Percentiles rank a stretch among this genome's conserved stretches.
phyloP scores from a whole-genome alignment of 2,329 filamentous ascomycete species.

The Aspergillus terreus region DNA sequence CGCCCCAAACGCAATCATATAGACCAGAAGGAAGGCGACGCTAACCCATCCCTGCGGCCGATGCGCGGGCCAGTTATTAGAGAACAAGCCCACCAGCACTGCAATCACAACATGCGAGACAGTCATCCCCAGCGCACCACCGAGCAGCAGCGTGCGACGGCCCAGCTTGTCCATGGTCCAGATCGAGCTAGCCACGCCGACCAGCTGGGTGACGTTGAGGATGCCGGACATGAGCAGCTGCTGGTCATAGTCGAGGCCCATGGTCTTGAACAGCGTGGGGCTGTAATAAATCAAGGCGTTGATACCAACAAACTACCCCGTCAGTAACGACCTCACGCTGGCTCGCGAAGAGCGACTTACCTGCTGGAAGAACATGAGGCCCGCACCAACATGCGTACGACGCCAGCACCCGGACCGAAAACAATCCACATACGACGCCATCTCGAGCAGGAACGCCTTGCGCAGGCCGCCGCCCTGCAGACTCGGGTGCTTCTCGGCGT shows the following conservation, averaged over 20 bases:
- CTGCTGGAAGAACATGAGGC: constrained; percentile 58
- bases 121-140: constrained; percentile 45
- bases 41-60: constrained; percentile 51
- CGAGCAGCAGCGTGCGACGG: constrained; percentile 45
- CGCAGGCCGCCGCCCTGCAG: constrained; percentile 31
- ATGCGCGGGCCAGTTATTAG: constrained; percentile 50
- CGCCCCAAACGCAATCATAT: constrained; percentile 60
- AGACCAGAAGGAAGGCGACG: constrained; percentile 60
- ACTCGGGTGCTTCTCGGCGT: constrained; percentile 37
- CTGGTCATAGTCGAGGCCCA: constrained; percentile 44
- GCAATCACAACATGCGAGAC: constrained; percentile 51
- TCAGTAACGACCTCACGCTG: background rate
- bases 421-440: constrained; percentile 49
- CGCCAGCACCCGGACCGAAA: constrained; percentile 50
- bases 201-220: constrained; percentile 49
- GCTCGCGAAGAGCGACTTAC: constrained; percentile 13
- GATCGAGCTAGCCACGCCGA: constrained; percentile 46
- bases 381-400: constrained; percentile 49
- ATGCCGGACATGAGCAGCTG: constrained; percentile 53
- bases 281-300: constrained; percentile 60
- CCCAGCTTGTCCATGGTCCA: constrained; percentile 50
- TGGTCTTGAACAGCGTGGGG: constrained; percentile 55
- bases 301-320: constrained; percentile 45
- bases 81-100: constrained; percentile 52
- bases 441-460: constrained; percentile 44